Evolutionary conservation across 495 filamentous ascomycete species (phyloP).

Genomic region (Hypoxylon fuscum): DNA sequence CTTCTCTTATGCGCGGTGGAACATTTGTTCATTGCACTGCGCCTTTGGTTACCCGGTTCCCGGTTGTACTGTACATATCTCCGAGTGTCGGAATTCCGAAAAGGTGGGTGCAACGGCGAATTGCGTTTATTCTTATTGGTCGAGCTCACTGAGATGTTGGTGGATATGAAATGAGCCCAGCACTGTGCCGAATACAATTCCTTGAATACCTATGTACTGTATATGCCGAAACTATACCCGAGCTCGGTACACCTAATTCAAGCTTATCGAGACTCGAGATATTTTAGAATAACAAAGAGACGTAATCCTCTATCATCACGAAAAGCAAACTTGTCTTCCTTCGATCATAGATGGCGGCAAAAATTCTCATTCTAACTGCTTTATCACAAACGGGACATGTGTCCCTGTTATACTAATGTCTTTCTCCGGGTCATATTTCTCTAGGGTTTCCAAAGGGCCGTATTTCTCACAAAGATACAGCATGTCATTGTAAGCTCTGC

Average conservation of each 20-base stretch:
- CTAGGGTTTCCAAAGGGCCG: conserved; percentile 41
- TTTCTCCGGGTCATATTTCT: conserved; percentile 41
- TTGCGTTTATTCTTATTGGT: too few relatives aligned
- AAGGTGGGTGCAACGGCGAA: not conserved
- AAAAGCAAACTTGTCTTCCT: not conserved
- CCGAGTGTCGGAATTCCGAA: conserved; percentile 33
- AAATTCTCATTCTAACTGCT: conserved; percentile 28
- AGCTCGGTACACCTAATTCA: too few relatives aligned
- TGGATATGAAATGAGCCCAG: too few relatives aligned
- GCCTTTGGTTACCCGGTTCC: not conserved
- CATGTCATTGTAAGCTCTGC: conserved; percentile 52
- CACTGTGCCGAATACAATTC: too few relatives aligned
- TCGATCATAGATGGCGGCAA: not conserved
- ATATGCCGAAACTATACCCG: too few relatives aligned
- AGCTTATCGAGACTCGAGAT: too few relatives aligned
- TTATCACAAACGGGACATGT: conserved; percentile 32
- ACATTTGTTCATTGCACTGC: conserved; percentile 1
- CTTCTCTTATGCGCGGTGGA: conserved; percentile 10
- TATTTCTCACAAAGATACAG: conserved; percentile 51
- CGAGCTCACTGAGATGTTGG: too few relatives aligned
- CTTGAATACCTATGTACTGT: not conserved
- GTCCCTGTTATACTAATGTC: conserved; percentile 38
- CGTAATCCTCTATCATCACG: too few relatives aligned
- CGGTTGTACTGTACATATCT: conserved; percentile 17
- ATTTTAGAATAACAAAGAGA: too few relatives aligned